These are phyloP conservation scores for Suaeda aralocaspica DNA, from an alignment of 148 eudicot genomes.

Conservation along the genomic window DNA sequence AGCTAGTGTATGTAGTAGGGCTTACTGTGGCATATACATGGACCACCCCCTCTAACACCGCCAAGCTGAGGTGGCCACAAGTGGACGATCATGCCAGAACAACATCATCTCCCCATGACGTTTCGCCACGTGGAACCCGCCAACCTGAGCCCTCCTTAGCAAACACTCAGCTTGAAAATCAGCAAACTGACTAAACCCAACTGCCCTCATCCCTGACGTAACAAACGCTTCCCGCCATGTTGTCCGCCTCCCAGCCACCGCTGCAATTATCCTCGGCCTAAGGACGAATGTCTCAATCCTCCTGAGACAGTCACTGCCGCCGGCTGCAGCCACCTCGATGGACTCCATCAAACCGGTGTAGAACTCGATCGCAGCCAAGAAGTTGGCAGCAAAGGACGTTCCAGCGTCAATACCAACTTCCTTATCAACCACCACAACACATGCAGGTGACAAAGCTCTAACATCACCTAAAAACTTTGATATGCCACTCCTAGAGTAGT, in stretches of 20 bases:
- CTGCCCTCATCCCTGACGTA: conserved; percentile 60
- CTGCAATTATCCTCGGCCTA: conserved; percentile 69
- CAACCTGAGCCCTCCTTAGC: conserved; percentile 61
- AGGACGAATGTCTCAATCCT: conserved; percentile 62
- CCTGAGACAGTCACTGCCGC: conserved; percentile 56
- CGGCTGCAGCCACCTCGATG: conserved; percentile 55
- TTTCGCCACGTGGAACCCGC: conserved; percentile 85
- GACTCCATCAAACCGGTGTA: conserved; percentile 77
- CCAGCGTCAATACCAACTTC: conserved; percentile 60
- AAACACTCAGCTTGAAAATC: conserved; percentile 86
- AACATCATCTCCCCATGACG: conserved; percentile 89
- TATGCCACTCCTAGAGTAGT: conserved; percentile 29
- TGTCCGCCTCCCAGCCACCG: conserved; percentile 44
- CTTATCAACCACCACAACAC: conserved; percentile 61
- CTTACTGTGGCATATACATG: neutral
- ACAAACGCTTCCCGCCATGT: conserved; percentile 70
- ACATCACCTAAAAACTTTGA: conserved; percentile 55
- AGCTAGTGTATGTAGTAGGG: conserved; percentile 3
- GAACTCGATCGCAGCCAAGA: conserved; percentile 65
- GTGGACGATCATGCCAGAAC: conserved; percentile 75
- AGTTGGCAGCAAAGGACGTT: conserved; percentile 46
- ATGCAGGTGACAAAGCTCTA: conserved; percentile 49
- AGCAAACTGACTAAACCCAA: conserved; percentile 73
- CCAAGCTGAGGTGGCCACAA: conserved; percentile 90
- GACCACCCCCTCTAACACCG: conserved; percentile 35